phyloP scores from a whole-genome alignment of 2,329 filamentous ascomycete genomes.

The Leptographium procerum region DNA sequence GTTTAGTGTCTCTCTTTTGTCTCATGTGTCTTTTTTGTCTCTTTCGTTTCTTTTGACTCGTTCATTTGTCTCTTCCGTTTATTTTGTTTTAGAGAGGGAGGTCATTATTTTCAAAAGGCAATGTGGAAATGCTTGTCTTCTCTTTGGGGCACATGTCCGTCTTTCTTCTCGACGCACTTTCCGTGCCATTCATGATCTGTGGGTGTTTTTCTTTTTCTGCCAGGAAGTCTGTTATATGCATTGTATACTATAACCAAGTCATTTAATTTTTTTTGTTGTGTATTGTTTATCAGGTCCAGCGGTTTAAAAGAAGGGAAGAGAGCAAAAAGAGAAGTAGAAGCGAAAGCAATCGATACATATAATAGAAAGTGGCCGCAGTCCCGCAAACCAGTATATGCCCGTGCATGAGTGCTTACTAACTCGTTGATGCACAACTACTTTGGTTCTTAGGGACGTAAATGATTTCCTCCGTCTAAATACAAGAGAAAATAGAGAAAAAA shows the following conservation, averaged over 20 bases:
- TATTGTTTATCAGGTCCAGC: neutral
- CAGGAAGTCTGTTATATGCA: neutral
- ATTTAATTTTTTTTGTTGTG: neutral
- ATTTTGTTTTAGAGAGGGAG: neutral
- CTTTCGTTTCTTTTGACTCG: neutral
- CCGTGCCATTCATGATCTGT: neutral
- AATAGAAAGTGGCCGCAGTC: too few relatives aligned
- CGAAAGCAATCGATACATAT: neutral
- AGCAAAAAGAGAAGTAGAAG: neutral
- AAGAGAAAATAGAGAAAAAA: neutral
- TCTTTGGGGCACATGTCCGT: neutral
- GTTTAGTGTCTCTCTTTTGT: neutral
- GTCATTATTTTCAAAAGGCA: neutral
- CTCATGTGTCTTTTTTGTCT: neutral
- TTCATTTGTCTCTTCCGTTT: neutral
- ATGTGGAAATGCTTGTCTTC: neutral
- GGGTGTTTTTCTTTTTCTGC: neutral
- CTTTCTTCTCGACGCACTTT: neutral
- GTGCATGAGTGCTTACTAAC: too few relatives aligned
- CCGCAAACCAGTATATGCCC: neutral
- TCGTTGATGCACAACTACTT: neutral
- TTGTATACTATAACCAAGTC: neutral
- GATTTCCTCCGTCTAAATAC: neutral
- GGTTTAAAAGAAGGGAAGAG: neutral
- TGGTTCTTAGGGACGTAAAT: too few relatives aligned